Base-by-base conservation (phyloP, 805 yeast species). In the Starmerella vitae region DNA sequence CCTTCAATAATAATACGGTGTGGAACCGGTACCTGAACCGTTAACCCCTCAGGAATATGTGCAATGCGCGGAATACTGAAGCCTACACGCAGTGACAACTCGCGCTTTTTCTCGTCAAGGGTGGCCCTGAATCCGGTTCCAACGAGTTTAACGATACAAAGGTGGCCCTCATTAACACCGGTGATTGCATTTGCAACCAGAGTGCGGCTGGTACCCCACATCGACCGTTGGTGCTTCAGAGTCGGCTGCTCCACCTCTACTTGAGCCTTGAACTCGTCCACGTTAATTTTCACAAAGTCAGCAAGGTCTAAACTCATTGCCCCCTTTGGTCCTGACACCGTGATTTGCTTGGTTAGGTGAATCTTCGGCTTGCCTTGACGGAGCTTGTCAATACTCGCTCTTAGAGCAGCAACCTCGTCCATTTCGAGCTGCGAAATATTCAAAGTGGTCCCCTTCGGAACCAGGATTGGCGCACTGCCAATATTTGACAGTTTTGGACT, bases 61-160 rank as follows among this genome's bases (percentile, higher is more conserved):
- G 84, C 66, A 20, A 78, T 78, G 47, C 85, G 86, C 30, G 77
- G 74, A 49, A 76, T 76, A 34, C 94, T 84, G 54, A 76, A 83
- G 25, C 98, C 98, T 19, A 86, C 78, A 57, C 91, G 85, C 59
- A 88, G 70, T 43, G 72, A 70, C 14, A 88, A 78, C 57, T 70
- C 67, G 42, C 72, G 66, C 20, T 65, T 62, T 34, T 55, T 57
- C 33, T 70, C 71, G 50, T 82, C 93, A 15, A 88, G 56, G 44
- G 72, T 68, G 2, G 93, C 94, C 62, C 97, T 76, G 70, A 81
- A 91, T 58, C 99, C 99, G 10, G 97, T 88, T 48, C 99, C 99
- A 14, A 84, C 93, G 49, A 91, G 78, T 61, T 76, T 81, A 47
- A 91, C 68, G 40, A 86, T 79, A 20, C 91, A 74, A 45, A 84